These are phyloP conservation scores for Fusarium pseudonygamai DNA, from an alignment of 2,329 filamentous ascomycete genomes.

Conservation along the genomic window DNA sequence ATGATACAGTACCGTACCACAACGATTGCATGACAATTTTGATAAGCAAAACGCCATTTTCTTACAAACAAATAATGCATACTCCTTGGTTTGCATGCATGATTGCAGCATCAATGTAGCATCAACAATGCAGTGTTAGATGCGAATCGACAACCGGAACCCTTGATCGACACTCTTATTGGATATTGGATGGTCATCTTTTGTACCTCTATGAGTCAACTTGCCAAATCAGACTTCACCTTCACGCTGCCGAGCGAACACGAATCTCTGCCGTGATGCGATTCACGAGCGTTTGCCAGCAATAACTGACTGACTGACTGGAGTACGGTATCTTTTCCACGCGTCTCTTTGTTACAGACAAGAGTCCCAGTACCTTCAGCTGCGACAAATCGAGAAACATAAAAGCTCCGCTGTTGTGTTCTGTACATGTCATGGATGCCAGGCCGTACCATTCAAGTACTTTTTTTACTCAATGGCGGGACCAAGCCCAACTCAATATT, in stretches of 20 bases:
- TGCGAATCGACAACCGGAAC: slow-evolving; percentile 16
- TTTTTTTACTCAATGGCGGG: slow-evolving; percentile 12
- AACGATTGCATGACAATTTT: slow-evolving; percentile 21
- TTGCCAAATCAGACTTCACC: slow-evolving; percentile 25
- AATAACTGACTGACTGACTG: background rate
- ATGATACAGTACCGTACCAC: background rate
- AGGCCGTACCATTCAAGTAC: slow-evolving; percentile 19
- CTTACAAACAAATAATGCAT: slow-evolving; percentile 26
- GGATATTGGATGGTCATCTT: slow-evolving; percentile 32
- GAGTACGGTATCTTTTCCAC: background rate
- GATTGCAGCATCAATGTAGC: slow-evolving; percentile 16
- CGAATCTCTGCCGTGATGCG: slow-evolving; percentile 10
- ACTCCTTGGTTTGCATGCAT: slow-evolving; percentile 20
- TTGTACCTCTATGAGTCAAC: slow-evolving; percentile 27
- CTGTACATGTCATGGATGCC: slow-evolving; percentile 4
- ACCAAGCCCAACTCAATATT: slow-evolving; percentile 19
- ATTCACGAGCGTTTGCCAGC: slow-evolving; percentile 6
- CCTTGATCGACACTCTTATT: slow-evolving; percentile 31
- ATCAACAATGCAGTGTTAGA: slow-evolving; percentile 19
- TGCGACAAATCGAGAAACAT: slow-evolving; percentile 14
- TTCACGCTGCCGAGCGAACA: slow-evolving; percentile 20
- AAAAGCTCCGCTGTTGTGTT: slow-evolving; percentile 6
- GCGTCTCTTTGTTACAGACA: background rate
- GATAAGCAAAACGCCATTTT: slow-evolving; percentile 28
- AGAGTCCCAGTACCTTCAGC: slow-evolving; percentile 8